Evolutionary conservation across 257 asterid genomes (phyloP).

Genomic region (Primulina eburnea): DNA sequence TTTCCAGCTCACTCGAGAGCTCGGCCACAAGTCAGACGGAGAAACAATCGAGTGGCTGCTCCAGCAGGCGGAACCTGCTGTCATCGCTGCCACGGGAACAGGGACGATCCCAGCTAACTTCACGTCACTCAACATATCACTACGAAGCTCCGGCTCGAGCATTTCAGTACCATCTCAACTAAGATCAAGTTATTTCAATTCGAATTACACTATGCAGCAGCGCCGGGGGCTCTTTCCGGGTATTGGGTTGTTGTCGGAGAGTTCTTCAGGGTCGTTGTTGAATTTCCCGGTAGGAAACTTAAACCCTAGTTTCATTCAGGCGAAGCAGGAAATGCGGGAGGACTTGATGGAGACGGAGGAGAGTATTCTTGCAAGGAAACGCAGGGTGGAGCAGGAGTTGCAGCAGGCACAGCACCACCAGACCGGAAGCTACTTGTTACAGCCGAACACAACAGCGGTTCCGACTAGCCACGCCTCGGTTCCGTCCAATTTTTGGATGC

Average conservation of each 20-base stretch:
- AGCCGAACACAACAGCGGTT: constrained; percentile 66
- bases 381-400: constrained; percentile 59
- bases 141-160: constrained; percentile 87
- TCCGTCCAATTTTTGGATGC: constrained; percentile 94
- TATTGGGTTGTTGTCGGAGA: constrained; percentile 59
- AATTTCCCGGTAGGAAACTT: constrained; percentile 55
- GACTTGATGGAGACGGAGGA: constrained; percentile 54
- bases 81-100: constrained; percentile 93
- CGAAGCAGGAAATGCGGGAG: constrained; percentile 63
- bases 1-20: constrained; percentile 88
- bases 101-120: constrained; percentile 96
- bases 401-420: constrained; percentile 55
- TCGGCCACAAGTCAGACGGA: constrained; percentile 94
- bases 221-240: constrained; percentile 58
- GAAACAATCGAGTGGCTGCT: constrained; percentile 91
- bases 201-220: constrained; percentile 52
- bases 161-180: constrained; percentile 93
- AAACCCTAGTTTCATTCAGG: constrained; percentile 51
- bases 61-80: constrained; percentile 95
- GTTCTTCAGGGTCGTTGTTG: constrained; percentile 48
- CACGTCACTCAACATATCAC: constrained; percentile 77
- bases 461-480: constrained; percentile 65
- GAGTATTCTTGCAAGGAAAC: constrained; percentile 44
- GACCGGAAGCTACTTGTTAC: constrained; percentile 69
- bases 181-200: constrained; percentile 66